Base-by-base conservation (phyloP, 2,329 filamentous ascomycete species). In the Elsinoe perseae region DNA sequence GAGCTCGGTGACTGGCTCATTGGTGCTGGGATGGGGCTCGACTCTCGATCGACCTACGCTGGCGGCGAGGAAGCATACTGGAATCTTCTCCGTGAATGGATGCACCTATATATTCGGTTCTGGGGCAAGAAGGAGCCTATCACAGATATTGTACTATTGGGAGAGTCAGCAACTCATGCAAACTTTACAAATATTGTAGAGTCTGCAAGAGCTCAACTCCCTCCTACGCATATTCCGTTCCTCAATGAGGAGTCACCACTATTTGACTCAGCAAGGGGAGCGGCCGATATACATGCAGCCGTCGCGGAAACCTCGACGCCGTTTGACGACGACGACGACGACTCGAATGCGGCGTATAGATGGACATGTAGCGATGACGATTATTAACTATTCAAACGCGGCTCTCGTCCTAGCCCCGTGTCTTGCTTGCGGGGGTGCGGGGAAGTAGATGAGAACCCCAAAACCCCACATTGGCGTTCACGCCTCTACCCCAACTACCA, bases 51-150 rank as follows among this genome's bases (percentile, higher is more conserved):
- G 16, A 50, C 7, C 25, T 50, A 50, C 32, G 44, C 44, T 50
- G 44, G 44, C 18, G 44, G 44, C 16, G 44, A 50, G 7, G 27
- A 28, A 32, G 44, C 44, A 18, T 50, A 50, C n/a, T 50, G 44
- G 44, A 50, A 50, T 50, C 44, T 50, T 4, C 44, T 50, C 21
- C 14, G 44, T 14, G 28, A 50, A 10, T 50, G 44, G 44, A 50
- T 50, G 44, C 44, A 50, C 25, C 16, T 18, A 12, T 50, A 50
- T 25, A 8, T 50, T 20, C 25, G 28, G 32, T 50, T 50, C 27
- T 50, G 44, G 44, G 28, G 14, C 16, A 32, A 32, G 25, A 30
- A 50, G n/a, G 14, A 50, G 25, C 27, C 44, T 10, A 12, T 50
- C 2, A 50, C 44, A 6, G 28, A 50, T 10, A 50, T 50, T 32